Evolutionary conservation across 192 early-diverging fungal species (phyloP).

Genomic region (Phycomyces blakesleeanus): DNA sequence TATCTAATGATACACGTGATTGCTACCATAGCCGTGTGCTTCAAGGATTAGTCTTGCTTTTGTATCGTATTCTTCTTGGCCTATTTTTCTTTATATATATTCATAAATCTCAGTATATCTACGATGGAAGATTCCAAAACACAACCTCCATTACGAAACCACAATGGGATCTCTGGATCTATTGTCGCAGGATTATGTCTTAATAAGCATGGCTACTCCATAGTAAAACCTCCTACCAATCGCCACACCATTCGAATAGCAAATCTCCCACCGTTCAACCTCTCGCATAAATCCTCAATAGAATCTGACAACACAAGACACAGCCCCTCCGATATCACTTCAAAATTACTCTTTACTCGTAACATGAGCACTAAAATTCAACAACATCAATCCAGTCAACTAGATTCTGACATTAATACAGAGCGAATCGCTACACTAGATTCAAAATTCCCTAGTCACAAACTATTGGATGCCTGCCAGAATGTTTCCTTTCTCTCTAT

Average conservation of each 20-base stretch:
- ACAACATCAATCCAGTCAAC: no score
- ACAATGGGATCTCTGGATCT: not conserved
- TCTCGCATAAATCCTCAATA: not conserved
- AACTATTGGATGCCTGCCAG: no score
- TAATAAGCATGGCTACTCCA: not conserved
- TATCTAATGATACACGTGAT: no score
- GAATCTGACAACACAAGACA: not conserved
- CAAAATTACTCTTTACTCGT: not conserved
- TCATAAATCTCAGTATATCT: no score
- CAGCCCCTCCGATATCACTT: not conserved
- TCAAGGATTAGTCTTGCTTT: no score
- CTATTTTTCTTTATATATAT: no score
- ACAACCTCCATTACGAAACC: not conserved
- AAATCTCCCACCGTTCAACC: not conserved
- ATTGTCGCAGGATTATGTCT: not conserved
- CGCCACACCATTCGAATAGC: not conserved
- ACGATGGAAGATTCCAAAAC: not conserved
- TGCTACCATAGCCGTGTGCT: no score
- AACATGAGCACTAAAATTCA: not conserved
- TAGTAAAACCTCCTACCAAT: not conserved
- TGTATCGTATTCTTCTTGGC: no score
- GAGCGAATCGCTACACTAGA: no score
- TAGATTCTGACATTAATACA: no score
- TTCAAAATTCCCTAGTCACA: no score
- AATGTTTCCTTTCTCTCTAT: no score